A percentile compares a stretch with the other conserved stretches of the same genome.
Evolutionary conservation across 345 rosid species (phyloP).

Genomic region (Punica granatum): DNA sequence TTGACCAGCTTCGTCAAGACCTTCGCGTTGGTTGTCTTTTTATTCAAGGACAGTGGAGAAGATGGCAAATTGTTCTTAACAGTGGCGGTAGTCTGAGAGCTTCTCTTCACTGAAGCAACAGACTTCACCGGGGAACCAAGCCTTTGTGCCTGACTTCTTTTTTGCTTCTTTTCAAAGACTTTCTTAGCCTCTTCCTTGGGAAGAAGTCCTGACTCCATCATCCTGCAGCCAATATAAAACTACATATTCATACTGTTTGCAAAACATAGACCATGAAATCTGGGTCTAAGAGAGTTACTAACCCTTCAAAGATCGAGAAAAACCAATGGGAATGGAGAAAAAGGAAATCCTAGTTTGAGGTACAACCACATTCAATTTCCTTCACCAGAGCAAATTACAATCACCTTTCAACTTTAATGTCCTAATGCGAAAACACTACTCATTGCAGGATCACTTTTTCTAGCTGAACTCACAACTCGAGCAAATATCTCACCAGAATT

Average conservation of each 20-base stretch:
- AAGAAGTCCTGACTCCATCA: constrained; percentile 97
- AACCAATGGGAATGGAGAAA: not conserved
- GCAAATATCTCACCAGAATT: constrained; percentile 62
- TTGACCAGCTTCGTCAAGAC: constrained; percentile 30
- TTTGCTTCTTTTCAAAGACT: constrained; percentile 59
- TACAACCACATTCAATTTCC: not conserved
- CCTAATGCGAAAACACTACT: not conserved
- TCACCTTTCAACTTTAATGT: not conserved
- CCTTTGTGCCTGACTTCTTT: constrained; percentile 35
- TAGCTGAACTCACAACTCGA: not conserved
- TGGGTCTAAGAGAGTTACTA: not conserved
- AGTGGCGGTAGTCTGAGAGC: constrained; percentile 23
- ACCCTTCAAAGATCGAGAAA: not conserved
- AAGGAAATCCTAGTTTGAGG: not conserved
- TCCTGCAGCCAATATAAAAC: constrained; percentile 37
- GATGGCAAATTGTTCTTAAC: constrained; percentile 23
- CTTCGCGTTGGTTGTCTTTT: constrained; percentile 36
- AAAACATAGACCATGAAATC: not conserved
- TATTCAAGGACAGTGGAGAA: constrained; percentile 31
- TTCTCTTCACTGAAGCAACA: constrained; percentile 28
- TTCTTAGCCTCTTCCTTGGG: constrained; percentile 60
- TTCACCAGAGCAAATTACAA: not conserved
- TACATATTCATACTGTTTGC: not conserved
- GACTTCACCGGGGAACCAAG: constrained; percentile 48
- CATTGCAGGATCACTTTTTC: not conserved